phyloP scores from a whole-genome alignment of 768 basidiomycete species.

The Boletales sp. region DNA sequence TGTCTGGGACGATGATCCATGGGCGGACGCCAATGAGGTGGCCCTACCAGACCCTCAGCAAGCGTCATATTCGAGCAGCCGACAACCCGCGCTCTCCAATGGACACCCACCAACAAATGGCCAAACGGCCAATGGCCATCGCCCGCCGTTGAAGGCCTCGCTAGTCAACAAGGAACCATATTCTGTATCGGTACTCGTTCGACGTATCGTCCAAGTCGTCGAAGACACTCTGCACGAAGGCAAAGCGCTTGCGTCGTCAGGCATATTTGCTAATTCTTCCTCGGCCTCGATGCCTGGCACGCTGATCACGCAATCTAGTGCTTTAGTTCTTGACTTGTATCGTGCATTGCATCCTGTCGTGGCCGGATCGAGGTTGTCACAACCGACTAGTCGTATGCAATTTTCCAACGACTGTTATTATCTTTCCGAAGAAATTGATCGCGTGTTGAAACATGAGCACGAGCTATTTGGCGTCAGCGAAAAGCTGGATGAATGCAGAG shows the following conservation, averaged over 20 bases:
- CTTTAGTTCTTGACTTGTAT: constrained; percentile 72
- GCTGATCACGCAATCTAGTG: constrained; percentile 57
- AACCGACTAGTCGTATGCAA: constrained; percentile 58
- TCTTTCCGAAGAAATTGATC: constrained; percentile 48
- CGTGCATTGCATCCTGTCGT: constrained; percentile 74
- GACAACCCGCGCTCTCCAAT: constrained; percentile 38
- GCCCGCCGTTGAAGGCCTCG: constrained; percentile 13
- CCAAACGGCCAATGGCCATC: constrained; percentile 16
- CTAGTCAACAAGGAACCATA: constrained; percentile 46
- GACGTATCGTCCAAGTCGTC: constrained; percentile 51
- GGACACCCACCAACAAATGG: constrained; percentile 19
- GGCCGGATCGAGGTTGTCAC: constrained; percentile 44
- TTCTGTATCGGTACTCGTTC: constrained; percentile 54
- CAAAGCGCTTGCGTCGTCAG: constrained; percentile 55
- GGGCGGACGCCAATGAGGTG: constrained; percentile 47
- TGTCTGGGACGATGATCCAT: constrained; percentile 71
- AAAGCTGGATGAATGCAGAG: constrained; percentile 49
- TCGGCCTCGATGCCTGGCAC: constrained; percentile 43
- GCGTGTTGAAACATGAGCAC: constrained; percentile 27
- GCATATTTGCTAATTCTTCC: constrained; percentile 40
- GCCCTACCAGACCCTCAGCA: constrained; percentile 29
- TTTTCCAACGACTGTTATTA: constrained; percentile 82
- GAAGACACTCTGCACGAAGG: constrained; percentile 67
- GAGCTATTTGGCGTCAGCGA: constrained; percentile 35
- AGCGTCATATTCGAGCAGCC: constrained; percentile 51